phyloP scores from a whole-genome alignment of 2,329 filamentous ascomycete genomes.

The Alternaria novae-zelandiae region DNA sequence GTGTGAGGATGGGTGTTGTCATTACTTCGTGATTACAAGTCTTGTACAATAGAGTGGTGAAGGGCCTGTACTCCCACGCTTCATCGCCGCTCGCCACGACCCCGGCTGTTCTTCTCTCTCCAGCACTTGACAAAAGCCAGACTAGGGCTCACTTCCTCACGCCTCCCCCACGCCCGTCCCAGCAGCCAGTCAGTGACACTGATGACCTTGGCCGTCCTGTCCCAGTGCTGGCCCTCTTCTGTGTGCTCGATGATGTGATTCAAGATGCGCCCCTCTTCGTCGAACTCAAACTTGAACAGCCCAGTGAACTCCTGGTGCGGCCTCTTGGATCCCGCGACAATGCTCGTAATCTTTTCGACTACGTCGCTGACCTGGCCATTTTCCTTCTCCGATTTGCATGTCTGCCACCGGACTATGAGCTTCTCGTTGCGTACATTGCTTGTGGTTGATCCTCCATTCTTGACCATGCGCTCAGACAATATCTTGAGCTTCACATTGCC shows the following conservation, averaged over 20 bases:
- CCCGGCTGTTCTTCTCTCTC: constrained; percentile 14
- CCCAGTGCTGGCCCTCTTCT: constrained; percentile 82
- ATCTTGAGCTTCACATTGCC: constrained; percentile 90
- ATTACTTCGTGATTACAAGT: constrained; percentile 25
- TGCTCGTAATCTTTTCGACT: constrained; percentile 61
- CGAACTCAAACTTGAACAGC: constrained; percentile 95
- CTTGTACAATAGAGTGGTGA: constrained; percentile 31
- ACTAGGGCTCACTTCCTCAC: constrained; percentile 51
- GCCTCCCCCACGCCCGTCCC: constrained; percentile 70
- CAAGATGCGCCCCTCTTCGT: constrained; percentile 79
- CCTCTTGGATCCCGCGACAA: constrained; percentile 58
- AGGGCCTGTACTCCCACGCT: not conserved
- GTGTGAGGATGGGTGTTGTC: constrained; percentile 1
- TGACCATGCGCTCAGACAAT: constrained; percentile 84
- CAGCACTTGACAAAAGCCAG: constrained; percentile 48
- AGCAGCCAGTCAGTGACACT: constrained; percentile 94
- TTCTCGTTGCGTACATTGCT: constrained; percentile 68
- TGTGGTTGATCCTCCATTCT: constrained; percentile 56
- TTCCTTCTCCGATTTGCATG: constrained; percentile 60
- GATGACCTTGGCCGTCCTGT: constrained; percentile 83
- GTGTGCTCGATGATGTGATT: constrained; percentile 95
- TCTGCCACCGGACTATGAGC: constrained; percentile 90
- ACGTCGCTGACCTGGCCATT: constrained; percentile 56
- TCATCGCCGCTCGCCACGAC: constrained; percentile 5
- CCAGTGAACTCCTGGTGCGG: constrained; percentile 78